A percentile compares a stretch with the other conserved stretches of the same genome.
phyloP scores from a whole-genome alignment of 306 rosid genomes.

The Coriaria nepalensis region DNA sequence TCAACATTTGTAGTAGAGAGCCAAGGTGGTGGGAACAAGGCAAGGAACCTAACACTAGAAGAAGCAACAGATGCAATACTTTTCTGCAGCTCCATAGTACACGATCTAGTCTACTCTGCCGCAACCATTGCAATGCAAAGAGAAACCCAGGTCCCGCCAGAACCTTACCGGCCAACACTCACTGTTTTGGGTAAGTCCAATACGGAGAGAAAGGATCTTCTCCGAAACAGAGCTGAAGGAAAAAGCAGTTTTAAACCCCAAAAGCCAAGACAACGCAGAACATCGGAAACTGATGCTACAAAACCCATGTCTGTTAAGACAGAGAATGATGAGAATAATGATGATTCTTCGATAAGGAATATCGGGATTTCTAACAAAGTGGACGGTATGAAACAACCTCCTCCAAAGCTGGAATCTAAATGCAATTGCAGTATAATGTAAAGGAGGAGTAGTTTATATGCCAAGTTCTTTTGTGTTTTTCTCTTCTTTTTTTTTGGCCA shows the following conservation, averaged over 20 bases:
- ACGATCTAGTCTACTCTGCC: constrained; percentile 76
- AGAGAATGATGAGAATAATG: constrained; percentile 59
- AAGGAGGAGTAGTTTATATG: constrained; percentile 7
- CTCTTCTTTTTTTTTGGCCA: constrained; percentile 3
- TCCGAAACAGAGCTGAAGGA: constrained; percentile 27
- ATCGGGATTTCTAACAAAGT: constrained; percentile 60
- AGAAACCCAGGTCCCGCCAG: constrained; percentile 39
- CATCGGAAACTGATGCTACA: constrained; percentile 27
- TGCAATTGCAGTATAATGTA: constrained; percentile 97
- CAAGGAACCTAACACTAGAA: constrained; percentile 77
- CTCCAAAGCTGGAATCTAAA: constrained; percentile 80
- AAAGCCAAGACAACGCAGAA: constrained; percentile 38
- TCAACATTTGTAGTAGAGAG: constrained; percentile 65
- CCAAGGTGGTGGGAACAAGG: constrained; percentile 36
- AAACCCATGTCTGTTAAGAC: constrained; percentile 29
- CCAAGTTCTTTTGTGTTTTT: not conserved
- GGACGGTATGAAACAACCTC: constrained; percentile 43
- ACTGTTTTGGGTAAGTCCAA: constrained; percentile 57
- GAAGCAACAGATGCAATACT: constrained; percentile 94
- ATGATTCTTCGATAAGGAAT: constrained; percentile 32
- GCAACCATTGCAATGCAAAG: constrained; percentile 72
- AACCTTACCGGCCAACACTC: constrained; percentile 62
- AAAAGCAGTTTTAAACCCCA: constrained; percentile 44
- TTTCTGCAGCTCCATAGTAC: constrained; percentile 89
- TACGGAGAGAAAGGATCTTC: constrained; percentile 32